Percentiles rank a stretch among this genome's conserved stretches.
These are phyloP conservation scores for Thymus mandschuricus DNA, from an alignment of 257 asterid genomes.

Conservation along the genomic window DNA sequence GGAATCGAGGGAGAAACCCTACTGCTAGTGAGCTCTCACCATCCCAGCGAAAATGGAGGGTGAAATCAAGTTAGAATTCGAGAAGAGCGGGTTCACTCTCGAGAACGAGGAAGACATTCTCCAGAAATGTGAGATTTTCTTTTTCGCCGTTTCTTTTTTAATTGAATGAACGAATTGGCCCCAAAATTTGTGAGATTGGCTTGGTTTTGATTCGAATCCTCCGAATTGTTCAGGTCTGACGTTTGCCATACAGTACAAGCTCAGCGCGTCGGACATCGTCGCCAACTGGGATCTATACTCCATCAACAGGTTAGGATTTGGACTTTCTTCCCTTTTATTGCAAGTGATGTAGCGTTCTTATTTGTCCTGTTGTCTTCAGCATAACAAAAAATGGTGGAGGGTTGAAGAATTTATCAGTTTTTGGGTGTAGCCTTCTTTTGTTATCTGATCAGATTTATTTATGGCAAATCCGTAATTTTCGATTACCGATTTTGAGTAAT, in stretches of 20 bases:
- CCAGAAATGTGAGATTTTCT: conserved; percentile 58
- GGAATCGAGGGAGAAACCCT: conserved; percentile 34
- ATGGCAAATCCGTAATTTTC: neutral
- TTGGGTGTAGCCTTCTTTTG: neutral
- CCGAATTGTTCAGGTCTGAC: conserved; percentile 58
- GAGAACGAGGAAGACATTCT: conserved; percentile 77
- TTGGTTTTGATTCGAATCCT: conserved; percentile 13
- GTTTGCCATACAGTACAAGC: conserved; percentile 76
- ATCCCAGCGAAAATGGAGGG: conserved; percentile 66
- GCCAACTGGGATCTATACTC: conserved; percentile 91
- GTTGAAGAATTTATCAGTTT: neutral
- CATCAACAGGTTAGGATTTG: conserved; percentile 64
- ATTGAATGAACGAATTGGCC: neutral
- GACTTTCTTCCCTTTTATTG: neutral
- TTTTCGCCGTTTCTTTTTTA: conserved; percentile 17
- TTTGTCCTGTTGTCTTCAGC: conserved; percentile 17
- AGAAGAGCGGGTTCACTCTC: conserved; percentile 53
- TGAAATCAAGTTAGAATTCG: conserved; percentile 79
- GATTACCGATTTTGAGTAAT: conserved; percentile 20
- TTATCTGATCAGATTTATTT: conserved; percentile 1
- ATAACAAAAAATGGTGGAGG: neutral
- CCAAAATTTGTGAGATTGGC: conserved; percentile 1
- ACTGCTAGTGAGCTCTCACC: conserved; percentile 31
- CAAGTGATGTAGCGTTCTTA: neutral
- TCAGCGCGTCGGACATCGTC: conserved; percentile 87